Conservation (phyloP, 2,329 filamentous ascomycete genomes). For the Botrytis squamosa region DNA sequence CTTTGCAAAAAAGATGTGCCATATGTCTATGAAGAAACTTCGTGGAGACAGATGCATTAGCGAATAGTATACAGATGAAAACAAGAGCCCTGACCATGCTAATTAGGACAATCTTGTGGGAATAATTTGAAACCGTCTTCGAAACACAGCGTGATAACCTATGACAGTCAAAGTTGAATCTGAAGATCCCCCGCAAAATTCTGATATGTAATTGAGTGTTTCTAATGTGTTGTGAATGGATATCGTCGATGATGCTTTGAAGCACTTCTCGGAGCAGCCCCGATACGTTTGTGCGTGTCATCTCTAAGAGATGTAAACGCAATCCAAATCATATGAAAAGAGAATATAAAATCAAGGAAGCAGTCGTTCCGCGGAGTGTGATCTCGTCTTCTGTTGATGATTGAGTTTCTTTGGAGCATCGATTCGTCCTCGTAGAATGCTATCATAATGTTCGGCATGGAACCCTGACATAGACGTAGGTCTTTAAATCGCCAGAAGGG, state of each 20-base stretch:
- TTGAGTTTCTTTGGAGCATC: neutral
- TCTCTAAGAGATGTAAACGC: fast-evolving
- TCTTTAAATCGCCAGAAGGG: neutral
- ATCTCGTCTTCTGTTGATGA: neutral
- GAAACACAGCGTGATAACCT: neutral
- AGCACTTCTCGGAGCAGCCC: neutral
- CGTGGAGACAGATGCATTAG: neutral
- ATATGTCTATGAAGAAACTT: neutral
- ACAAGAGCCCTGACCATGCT: neutral
- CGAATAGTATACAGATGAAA: neutral
- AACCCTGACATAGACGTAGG: neutral
- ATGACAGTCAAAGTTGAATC: neutral
- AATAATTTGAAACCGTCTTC: neutral
- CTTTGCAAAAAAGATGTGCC: neutral
- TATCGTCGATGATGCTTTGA: neutral
- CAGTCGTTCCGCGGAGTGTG: neutral
- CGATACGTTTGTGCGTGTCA: neutral
- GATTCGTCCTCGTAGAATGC: neutral
- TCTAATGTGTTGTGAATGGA: neutral
- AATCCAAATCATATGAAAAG: neutral
- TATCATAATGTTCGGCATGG: neutral
- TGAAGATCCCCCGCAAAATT: neutral
- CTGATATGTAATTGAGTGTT: neutral
- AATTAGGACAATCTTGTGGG: neutral
- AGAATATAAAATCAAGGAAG: neutral